phyloP scores from a whole-genome alignment of 1,284 basidiomycete species.

The Meira miltonrushii region DNA sequence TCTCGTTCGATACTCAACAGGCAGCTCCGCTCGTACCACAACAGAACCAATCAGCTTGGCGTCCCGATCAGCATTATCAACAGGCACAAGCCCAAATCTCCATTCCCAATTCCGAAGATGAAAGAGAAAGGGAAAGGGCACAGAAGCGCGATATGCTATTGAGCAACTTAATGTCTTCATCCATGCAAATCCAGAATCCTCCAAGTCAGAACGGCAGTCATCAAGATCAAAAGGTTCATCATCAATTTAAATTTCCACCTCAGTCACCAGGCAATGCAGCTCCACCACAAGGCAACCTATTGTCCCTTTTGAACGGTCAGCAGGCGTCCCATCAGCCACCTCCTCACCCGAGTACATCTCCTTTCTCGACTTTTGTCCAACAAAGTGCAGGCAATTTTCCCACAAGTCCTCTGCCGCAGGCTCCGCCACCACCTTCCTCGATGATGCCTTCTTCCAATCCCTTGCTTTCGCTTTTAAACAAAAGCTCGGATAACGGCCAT shows the following conservation, averaged over 20 bases:
- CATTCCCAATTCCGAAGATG: background rate
- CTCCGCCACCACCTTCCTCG: background rate
- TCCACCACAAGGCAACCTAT: too few species aligned
- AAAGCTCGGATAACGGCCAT: too few species aligned
- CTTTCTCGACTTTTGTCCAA: background rate
- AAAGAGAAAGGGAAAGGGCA: conserved; percentile 8
- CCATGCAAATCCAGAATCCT: background rate
- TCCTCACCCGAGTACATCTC: background rate
- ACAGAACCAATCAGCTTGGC: background rate
- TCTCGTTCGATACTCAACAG: background rate
- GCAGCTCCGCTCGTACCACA: background rate
- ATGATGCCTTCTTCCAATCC: background rate
- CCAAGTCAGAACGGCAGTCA: too few species aligned
- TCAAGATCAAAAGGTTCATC: too few species aligned
- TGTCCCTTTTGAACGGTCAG: background rate
- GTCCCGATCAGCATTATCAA: background rate
- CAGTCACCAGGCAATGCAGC: too few species aligned
- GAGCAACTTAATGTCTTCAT: conserved; percentile 1
- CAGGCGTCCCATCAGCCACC: background rate
- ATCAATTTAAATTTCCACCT: too few species aligned
- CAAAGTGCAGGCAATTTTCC: background rate
- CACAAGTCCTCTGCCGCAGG: background rate
- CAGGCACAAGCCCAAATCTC: too few species aligned
- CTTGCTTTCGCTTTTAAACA: conserved; percentile 1
- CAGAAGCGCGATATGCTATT: conserved; percentile 11